Base-by-base conservation (phyloP, 768 basidiomycete species). In the Imleria badia region DNA sequence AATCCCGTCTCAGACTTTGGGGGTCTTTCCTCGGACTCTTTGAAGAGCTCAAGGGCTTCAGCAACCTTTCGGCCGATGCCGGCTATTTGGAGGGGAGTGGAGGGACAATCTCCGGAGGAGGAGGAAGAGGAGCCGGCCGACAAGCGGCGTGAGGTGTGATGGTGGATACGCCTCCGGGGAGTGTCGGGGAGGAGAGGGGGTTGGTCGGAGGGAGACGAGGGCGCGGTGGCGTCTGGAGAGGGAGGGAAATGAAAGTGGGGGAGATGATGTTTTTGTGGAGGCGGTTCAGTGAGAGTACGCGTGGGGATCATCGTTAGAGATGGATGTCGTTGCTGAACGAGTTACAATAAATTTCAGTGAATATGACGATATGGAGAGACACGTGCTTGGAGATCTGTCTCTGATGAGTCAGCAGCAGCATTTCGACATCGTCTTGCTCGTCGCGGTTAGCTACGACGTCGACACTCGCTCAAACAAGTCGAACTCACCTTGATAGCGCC, bases 1-100 rank as follows among this genome's bases (percentile, higher is more conserved):
- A 67, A 45, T 36, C 66, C 60, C 30, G 66, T 59, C 5, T 64
- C 64, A 3, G 70, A 55, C 15, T 63, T 54, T 17, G 62, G 52
- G 17, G 71, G 66, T 29, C 71, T 63, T 43, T 75, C 69, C 51
- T 77, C 76, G 20, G 88, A 85, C 72, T 90, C 87, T 63, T 87
- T 91, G 78, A 93, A 93, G 12, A 93, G 78, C 60, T 91, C 85
- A 12, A 93, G 76, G 6, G 86, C 84, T 12, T 86, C 89, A 2
- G 91, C 91, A 31, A 93, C 90, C 68, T 93, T 93, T 60, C 91
- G 83, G 30, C 89, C 86, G 45, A 85, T 87, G 19, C 83, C 84
- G 2, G 66, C 36, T 7, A 55, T 60, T n/a, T 53, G 44, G 22
- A 58, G 54, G 26, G 61, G 46, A 13, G 54, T 63, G 29, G 56